Percentiles rank a stretch among this genome's conserved stretches.
These are phyloP conservation scores for Hyaloscypha variabilis DNA, from an alignment of 495 filamentous ascomycete genomes.

Conservation along the genomic window DNA sequence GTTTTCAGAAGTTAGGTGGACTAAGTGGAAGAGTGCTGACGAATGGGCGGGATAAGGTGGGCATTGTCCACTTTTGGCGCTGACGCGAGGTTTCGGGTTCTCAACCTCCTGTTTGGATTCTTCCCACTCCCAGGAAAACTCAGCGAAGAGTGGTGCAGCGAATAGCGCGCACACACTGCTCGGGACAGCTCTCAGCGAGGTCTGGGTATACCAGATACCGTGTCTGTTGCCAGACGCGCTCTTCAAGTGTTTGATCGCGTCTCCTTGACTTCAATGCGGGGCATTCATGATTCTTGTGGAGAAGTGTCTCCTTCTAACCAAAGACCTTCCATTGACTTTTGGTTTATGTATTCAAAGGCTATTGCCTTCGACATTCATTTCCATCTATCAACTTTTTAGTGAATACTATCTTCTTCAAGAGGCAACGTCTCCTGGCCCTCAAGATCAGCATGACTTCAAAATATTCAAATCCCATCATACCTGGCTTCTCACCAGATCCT, in stretches of 20 bases:
- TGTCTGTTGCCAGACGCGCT: neutral
- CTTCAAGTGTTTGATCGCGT: neutral
- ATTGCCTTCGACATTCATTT: too few species aligned
- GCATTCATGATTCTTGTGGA: neutral
- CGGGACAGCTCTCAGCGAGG: neutral
- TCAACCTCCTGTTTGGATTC: neutral
- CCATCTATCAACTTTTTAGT: too few species aligned
- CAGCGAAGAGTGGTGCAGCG: too few species aligned
- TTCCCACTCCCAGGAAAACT: too few species aligned
- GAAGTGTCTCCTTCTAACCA: too few species aligned
- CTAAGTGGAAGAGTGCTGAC: neutral
- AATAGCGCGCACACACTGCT: neutral
- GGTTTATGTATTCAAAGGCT: too few species aligned
- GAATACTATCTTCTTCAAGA: too few species aligned
- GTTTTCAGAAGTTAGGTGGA: neutral
- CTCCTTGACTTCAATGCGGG: neutral
- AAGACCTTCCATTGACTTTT: too few species aligned
- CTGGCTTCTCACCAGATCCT: constrained; percentile 57
- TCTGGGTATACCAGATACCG: neutral
- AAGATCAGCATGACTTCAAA: neutral
- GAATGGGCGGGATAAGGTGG: neutral
- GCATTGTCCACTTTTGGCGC: neutral
- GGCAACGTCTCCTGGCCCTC: too few species aligned
- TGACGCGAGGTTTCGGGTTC: neutral
- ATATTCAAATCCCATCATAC: constrained; percentile 48